phyloP scores from a whole-genome alignment of 164 flowering plant species.

The Vitis rupestris region DNA sequence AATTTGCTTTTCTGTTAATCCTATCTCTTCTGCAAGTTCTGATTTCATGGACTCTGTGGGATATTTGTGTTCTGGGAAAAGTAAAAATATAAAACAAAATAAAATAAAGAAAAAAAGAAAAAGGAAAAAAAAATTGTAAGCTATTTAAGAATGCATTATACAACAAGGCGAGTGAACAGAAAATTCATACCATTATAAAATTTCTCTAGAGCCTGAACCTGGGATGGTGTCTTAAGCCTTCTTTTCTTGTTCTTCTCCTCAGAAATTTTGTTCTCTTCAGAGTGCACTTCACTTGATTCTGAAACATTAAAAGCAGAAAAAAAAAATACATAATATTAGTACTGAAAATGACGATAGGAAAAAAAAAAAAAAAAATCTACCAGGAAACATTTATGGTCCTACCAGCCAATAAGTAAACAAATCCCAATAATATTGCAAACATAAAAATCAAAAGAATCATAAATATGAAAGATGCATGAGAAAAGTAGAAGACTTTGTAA shows the following conservation, averaged over 20 bases:
- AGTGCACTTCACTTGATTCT: conserved; percentile 48
- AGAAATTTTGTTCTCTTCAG: conserved; percentile 52
- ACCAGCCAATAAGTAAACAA: not conserved
- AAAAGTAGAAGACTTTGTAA: no score
- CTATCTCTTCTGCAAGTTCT: conserved; percentile 58
- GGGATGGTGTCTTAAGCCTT: conserved; percentile 71
- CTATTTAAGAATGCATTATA: no score
- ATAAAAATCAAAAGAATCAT: not conserved
- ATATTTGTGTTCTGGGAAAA: conserved; percentile 73
- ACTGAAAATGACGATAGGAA: not conserved
- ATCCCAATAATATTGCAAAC: not conserved
- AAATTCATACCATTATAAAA: conserved; percentile 63
- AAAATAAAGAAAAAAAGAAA: no score
- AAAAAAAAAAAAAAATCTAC: no score
- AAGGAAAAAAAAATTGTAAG: no score
- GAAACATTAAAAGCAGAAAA: conserved; percentile 7
- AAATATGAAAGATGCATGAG: no score
- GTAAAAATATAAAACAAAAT: not conserved
- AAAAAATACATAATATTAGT: not conserved
- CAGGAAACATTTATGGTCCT: no score
- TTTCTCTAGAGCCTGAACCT: conserved; percentile 69
- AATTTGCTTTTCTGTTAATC: conserved; percentile 87
- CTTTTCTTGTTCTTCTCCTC: conserved; percentile 63
- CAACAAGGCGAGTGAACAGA: no score
- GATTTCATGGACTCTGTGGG: conserved; percentile 71